Evolutionary conservation across 768 basidiomycete genomes (phyloP).

Genomic region (Rhizopogon vinicolor): DNA sequence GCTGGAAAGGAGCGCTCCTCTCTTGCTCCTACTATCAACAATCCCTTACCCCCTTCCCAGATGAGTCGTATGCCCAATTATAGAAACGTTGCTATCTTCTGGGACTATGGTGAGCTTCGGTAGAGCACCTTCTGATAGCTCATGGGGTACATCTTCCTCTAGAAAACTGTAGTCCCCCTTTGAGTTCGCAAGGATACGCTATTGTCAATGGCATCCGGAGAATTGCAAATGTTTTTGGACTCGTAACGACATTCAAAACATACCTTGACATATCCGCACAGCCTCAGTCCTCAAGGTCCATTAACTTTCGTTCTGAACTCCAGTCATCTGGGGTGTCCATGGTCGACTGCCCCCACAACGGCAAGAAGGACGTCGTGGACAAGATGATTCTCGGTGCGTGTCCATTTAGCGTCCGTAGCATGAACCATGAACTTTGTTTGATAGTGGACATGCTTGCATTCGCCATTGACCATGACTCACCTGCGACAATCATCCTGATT

Average conservation of each 20-base stretch:
- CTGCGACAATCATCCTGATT: slow-evolving; percentile 56
- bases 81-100: slow-evolving; percentile 38
- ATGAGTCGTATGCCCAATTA: slow-evolving; percentile 7
- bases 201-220: slow-evolving; percentile 40
- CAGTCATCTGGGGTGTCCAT: slow-evolving; percentile 42
- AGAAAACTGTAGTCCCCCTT: slow-evolving; percentile 30
- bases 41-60: background rate
- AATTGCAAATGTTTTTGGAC: slow-evolving; percentile 44
- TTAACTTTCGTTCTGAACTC: slow-evolving; percentile 34
- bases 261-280: slow-evolving; percentile 47
- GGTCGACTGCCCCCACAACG: slow-evolving; percentile 30
- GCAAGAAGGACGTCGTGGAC: slow-evolving; percentile 35
- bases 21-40: too few species aligned
- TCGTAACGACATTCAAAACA: slow-evolving; percentile 45
- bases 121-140: background rate
- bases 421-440: slow-evolving; percentile 1
- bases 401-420: background rate
- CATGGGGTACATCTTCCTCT: background rate
- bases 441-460: slow-evolving; percentile 65
- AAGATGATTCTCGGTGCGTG: slow-evolving; percentile 42
- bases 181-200: slow-evolving; percentile 27
- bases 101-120: slow-evolving; percentile 28
- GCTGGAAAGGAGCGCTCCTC: too few species aligned
- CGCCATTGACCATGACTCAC: slow-evolving; percentile 48
- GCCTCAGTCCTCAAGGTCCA: slow-evolving; percentile 23